Evolutionary conservation across 805 yeast genomes (phyloP).

Genomic region (Ogataea saltuana): DNA sequence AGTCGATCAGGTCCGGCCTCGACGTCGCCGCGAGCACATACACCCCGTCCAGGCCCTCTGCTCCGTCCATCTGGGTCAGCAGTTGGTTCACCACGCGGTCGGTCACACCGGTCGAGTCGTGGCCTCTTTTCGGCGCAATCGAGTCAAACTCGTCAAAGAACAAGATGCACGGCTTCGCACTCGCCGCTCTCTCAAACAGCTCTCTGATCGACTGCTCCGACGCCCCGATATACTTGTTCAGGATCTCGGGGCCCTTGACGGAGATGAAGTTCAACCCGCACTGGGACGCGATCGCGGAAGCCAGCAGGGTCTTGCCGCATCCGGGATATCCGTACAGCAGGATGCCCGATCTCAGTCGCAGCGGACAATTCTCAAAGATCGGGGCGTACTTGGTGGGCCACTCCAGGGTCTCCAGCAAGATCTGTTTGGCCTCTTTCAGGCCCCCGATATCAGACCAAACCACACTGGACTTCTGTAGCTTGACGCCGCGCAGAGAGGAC

Average conservation of each 20-base stretch:
- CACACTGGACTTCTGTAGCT: constrained; percentile 71
- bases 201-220: constrained; percentile 94
- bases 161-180: constrained; percentile 90
- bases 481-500: constrained; percentile 81
- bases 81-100: constrained; percentile 96
- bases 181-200: constrained; percentile 88
- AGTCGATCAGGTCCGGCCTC: constrained; percentile 93
- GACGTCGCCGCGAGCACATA: constrained; percentile 96
- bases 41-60: constrained; percentile 96
- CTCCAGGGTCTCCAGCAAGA: constrained; percentile 83
- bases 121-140: constrained; percentile 97
- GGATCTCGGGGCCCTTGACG: constrained; percentile 92
- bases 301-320: constrained; percentile 91
- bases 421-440: constrained; percentile 67
- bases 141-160: constrained; percentile 97
- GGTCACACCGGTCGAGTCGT: constrained; percentile 96
- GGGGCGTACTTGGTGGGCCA: constrained; percentile 98
- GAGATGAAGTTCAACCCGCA: constrained; percentile 93
- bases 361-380: constrained; percentile 84
- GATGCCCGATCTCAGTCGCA: constrained; percentile 86
- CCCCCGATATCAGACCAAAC: constrained; percentile 94
- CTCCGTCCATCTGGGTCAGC: constrained; percentile 98
- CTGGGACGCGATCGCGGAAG: constrained; percentile 90
- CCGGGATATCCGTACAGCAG: constrained; percentile 95
- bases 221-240: constrained; percentile 95